These are phyloP conservation scores for Fraxinus nigra DNA, from an alignment of 305 asterid genomes.

Conservation along the genomic window DNA sequence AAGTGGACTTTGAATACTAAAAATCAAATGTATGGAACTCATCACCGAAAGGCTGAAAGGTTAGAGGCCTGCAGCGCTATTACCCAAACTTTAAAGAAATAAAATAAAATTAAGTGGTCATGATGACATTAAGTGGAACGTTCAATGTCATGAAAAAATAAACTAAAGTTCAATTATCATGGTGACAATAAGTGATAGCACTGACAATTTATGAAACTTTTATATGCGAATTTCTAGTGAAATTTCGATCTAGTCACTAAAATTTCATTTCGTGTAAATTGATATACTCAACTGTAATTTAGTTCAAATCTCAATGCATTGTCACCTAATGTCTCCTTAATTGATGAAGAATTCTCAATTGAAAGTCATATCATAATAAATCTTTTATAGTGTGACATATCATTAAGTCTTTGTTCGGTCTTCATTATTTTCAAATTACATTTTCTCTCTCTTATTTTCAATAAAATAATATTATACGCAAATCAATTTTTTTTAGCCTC, in stretches of 20 bases:
- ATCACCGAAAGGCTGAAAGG: too few species aligned
- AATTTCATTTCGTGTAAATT: not conserved
- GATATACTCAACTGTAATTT: not conserved
- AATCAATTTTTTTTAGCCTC: too few species aligned
- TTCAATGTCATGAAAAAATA: not conserved
- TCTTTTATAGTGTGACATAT: not conserved
- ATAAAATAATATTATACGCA: too few species aligned
- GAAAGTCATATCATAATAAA: not conserved
- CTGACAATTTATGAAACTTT: not conserved
- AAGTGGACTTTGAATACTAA: too few species aligned
- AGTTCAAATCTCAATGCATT: not conserved
- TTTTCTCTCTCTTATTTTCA: too few species aligned
- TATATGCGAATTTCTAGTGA: too few species aligned
- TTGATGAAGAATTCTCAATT: not conserved
- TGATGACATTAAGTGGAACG: too few species aligned
- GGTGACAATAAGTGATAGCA: not conserved
- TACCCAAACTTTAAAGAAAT: not conserved
- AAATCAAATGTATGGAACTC: too few species aligned
- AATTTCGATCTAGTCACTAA: not conserved
- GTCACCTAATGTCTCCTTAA: not conserved
- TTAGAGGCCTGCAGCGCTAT: not conserved
- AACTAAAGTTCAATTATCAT: not conserved
- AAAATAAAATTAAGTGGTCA: not conserved
- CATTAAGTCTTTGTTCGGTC: too few species aligned
- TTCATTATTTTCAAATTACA: too few species aligned